phyloP scores from a whole-genome alignment of 2,329 filamentous ascomycete species.

The Pleurostoma richardsiae region DNA sequence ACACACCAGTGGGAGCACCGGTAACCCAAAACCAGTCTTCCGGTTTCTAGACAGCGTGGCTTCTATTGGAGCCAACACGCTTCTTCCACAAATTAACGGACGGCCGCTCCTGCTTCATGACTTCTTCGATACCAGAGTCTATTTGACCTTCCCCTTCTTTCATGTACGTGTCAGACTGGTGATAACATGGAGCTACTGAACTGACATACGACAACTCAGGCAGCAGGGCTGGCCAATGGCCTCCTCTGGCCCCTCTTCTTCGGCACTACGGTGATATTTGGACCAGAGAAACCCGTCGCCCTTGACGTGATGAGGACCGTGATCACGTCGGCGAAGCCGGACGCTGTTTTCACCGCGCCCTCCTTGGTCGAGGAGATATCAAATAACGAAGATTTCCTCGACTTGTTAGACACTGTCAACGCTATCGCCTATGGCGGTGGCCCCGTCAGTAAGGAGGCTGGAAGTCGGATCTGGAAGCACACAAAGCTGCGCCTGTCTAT shows the following conservation, averaged over 20 bases:
- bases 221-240: conserved; percentile 1
- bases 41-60: not conserved
- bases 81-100: not conserved
- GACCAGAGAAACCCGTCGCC: conserved; percentile 2
- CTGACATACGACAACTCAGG: not conserved
- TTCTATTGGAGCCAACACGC: not conserved
- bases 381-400: not conserved
- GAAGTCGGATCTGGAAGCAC: not conserved
- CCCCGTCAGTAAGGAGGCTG: not conserved
- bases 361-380: conserved; percentile 1
- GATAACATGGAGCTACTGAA: too few species aligned
- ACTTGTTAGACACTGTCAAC: not conserved
- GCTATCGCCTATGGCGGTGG: conserved; percentile 4
- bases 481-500: conserved; percentile 4
- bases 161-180: not conserved
- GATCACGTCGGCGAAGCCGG: not conserved
- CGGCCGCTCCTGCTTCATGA: conserved; percentile 1
- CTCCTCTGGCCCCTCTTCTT: not conserved
- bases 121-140: not conserved
- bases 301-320: not conserved
- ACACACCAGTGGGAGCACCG: conserved; percentile 1
- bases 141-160: conserved; percentile 1
- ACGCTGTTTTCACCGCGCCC: conserved; percentile 1
- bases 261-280: conserved; percentile 1
- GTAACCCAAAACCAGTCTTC: not conserved